phyloP scores from a whole-genome alignment of 2,329 filamentous ascomycete species.

The Aspergillus sp. region DNA sequence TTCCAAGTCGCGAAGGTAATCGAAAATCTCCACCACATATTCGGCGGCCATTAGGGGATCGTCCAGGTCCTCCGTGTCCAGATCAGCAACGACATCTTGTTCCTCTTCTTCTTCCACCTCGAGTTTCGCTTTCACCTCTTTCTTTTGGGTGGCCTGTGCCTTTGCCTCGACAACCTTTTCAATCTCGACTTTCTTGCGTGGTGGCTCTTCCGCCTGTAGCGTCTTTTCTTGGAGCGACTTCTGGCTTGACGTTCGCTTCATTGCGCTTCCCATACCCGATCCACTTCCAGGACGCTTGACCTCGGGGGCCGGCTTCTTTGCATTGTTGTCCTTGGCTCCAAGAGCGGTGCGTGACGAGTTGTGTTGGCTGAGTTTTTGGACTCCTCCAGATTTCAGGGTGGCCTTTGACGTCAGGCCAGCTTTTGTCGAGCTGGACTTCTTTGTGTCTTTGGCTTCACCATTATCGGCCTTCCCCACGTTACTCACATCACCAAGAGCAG shows the following conservation, averaged over 20 bases:
- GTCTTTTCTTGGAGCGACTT: constrained; percentile 65
- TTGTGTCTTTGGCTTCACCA: constrained; percentile 66
- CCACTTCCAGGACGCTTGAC: constrained; percentile 75
- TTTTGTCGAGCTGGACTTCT: constrained; percentile 71
- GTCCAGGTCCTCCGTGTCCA: constrained; percentile 86
- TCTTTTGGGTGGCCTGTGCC: constrained; percentile 40
- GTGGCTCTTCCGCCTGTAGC: constrained; percentile 63
- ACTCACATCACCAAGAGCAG: constrained; percentile 90
- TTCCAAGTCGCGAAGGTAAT: constrained; percentile 90
- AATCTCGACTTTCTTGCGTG: constrained; percentile 66
- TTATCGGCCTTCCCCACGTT: constrained; percentile 78
- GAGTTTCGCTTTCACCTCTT: constrained; percentile 27
- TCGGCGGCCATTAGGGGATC: constrained; percentile 98
- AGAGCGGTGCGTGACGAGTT: constrained; percentile 67
- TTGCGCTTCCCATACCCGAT: constrained; percentile 67
- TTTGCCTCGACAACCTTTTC: constrained; percentile 46
- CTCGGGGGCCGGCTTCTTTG: constrained; percentile 66
- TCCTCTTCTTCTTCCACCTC: constrained; percentile 49
- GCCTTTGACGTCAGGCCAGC: constrained; percentile 77
- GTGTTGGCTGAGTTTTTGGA: constrained; percentile 71
- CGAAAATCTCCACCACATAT: constrained; percentile 96
- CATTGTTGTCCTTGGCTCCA: constrained; percentile 64
- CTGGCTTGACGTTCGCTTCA: constrained; percentile 66
- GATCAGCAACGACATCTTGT: constrained; percentile 53
- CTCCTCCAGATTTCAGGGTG: constrained; percentile 73